Evolutionary conservation across 805 yeast species (phyloP).

Genomic region (Wickerhamiella azymoides): DNA sequence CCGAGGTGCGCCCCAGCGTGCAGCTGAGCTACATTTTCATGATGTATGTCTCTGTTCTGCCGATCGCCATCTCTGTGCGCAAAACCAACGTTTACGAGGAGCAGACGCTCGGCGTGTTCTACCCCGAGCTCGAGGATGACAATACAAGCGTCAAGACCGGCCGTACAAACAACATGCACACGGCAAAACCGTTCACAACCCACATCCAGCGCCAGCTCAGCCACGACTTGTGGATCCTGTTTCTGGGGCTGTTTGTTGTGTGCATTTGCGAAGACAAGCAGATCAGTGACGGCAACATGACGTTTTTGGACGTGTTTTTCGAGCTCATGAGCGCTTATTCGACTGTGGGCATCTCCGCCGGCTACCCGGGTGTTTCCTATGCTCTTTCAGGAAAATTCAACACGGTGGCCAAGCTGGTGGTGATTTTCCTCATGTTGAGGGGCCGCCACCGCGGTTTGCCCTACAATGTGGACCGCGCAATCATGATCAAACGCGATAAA

Average conservation of each 20-base stretch:
- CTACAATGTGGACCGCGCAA: constrained; percentile 83
- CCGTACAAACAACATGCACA: not conserved
- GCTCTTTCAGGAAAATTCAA: constrained; percentile 66
- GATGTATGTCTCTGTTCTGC: constrained; percentile 97
- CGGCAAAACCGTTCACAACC: constrained; percentile 33
- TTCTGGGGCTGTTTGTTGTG: constrained; percentile 70
- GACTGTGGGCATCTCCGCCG: constrained; percentile 85
- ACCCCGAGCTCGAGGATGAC: constrained; percentile 21
- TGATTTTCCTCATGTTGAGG: constrained; percentile 81
- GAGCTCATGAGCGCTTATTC: constrained; percentile 94
- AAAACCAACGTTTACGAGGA: constrained; percentile 97
- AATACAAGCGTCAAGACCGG: constrained; percentile 18
- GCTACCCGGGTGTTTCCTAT: constrained; percentile 52
- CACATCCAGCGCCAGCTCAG: constrained; percentile 87
- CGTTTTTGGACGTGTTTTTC: constrained; percentile 51
- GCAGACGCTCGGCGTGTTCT: constrained; percentile 85
- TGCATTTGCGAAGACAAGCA: constrained; percentile 73
- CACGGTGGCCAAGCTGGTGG: constrained; percentile 63
- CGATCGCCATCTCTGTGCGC: constrained; percentile 90
- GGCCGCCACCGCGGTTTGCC: constrained; percentile 97
- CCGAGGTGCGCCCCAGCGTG: constrained; percentile 71
- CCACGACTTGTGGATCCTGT: constrained; percentile 88
- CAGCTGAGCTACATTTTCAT: constrained; percentile 87
- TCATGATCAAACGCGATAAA: constrained; percentile 63
- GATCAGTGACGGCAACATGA: constrained; percentile 24